phyloP scores from a whole-genome alignment of 306 rosid genomes.

The Vicia sativa region DNA sequence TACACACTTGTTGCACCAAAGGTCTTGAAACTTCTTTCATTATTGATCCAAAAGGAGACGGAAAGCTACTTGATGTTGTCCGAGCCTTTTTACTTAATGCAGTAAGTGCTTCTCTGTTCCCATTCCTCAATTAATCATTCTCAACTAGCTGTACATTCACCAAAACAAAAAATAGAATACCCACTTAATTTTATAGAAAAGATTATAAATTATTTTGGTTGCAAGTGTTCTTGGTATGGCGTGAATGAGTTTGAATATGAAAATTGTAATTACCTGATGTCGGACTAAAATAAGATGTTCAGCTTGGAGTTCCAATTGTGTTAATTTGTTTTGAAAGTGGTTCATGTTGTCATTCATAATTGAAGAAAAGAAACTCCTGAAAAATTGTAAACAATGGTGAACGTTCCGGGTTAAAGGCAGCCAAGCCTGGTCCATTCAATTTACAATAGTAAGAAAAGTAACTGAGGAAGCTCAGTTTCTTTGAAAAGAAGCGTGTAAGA shows the following conservation, averaged over 20 bases:
- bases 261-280: slow-evolving; percentile 52
- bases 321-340: slow-evolving; percentile 52
- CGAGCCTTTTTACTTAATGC: slow-evolving; percentile 79
- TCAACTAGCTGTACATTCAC: slow-evolving; percentile 65
- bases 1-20: slow-evolving; percentile 82
- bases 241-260: neutral
- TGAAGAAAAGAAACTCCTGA: too few species aligned
- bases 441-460: too few species aligned
- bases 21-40: slow-evolving; percentile 80
- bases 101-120: slow-evolving; percentile 89
- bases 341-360: slow-evolving; percentile 63
- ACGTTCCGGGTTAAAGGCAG: too few species aligned
- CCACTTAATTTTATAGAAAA: too few species aligned
- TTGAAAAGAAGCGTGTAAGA: too few species aligned
- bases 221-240: neutral
- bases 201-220: too few species aligned
- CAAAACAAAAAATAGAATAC: slow-evolving; percentile 23
- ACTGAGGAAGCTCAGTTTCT: too few species aligned
- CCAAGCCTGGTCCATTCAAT: too few species aligned
- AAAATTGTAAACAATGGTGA: too few species aligned
- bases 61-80: slow-evolving; percentile 78
- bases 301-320: slow-evolving; percentile 72
- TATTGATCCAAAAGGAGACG: slow-evolving; percentile 79
- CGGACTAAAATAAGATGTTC: slow-evolving; percentile 81
- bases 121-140: slow-evolving; percentile 81